Conservation (phyloP, 352 stramenopile species). For the Peronospora belbahrii region DNA sequence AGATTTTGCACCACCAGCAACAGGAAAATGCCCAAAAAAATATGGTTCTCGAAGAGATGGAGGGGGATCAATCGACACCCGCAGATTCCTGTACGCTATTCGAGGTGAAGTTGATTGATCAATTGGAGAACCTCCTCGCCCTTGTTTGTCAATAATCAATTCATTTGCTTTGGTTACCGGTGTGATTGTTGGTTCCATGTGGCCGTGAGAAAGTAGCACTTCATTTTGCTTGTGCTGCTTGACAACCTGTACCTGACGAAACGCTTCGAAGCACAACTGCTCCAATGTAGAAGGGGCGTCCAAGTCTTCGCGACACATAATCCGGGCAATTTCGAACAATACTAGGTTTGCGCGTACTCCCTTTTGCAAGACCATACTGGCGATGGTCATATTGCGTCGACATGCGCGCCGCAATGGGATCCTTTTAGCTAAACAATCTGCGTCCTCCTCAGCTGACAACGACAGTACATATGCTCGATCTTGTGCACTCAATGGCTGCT, state of each 20-base stretch:
- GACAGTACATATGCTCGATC: constrained; percentile 59
- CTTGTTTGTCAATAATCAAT: constrained; percentile 1
- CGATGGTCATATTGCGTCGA: constrained; percentile 76
- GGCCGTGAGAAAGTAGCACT: constrained; percentile 8
- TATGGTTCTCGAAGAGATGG: constrained; percentile 19
- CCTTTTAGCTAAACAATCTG: constrained; percentile 47
- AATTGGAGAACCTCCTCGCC: constrained; percentile 7
- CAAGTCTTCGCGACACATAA: constrained; percentile 82
- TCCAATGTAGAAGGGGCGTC: constrained; percentile 64
- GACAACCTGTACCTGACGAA: constrained; percentile 40
- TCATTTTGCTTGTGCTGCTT: constrained; percentile 28
- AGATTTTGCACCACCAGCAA: constrained; percentile 43
- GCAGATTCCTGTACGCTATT: constrained; percentile 30
- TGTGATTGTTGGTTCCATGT: constrained; percentile 14
- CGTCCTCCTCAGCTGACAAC: constrained; percentile 49
- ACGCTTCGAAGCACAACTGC: constrained; percentile 58
- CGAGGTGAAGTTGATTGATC: constrained; percentile 17
- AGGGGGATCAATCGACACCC: constrained; percentile 47
- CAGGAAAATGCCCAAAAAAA: constrained; percentile 21
- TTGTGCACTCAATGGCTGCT: constrained; percentile 51
- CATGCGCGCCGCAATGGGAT: constrained; percentile 68
- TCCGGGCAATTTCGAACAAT: constrained; percentile 66
- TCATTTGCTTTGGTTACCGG: constrained; percentile 13
- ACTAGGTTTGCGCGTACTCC: constrained; percentile 53
- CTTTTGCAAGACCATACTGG: constrained; percentile 71